Evolutionary conservation across 148 eudicot genomes (phyloP), one percentile per base, ranked within the genome.

Genomic region (Amaranthus hypochondriacus): DNA sequence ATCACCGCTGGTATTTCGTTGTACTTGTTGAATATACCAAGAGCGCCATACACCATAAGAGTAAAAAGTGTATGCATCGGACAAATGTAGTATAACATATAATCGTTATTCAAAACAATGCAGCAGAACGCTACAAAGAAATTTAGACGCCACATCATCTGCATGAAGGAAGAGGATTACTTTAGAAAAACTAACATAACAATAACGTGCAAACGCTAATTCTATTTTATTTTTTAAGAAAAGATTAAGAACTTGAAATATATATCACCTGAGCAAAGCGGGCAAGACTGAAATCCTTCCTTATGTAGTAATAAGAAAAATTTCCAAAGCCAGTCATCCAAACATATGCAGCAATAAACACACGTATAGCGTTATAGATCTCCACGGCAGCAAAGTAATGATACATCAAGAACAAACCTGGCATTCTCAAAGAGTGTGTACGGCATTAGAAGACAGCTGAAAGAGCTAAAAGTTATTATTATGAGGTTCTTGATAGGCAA

Each of bases 311-410:
- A 75, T 93, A 90, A 61, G 98, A 93, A 85, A 93, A 93, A 83
- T 93, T 93, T 56, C 96, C 98, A 79, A 93, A 93, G 69, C 98
- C 98, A 76, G 96, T 93, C 98, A 93, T 91, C 98, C 96, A 93
- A 44, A 93, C 98, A 82, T 90, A 93, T 72, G 92, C 98, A 84
- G 98, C 96, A 84, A 93, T 93, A 82, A 93, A 93, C 75, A 93
- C 84, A 79, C 96, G 96, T 75, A 93, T 91, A 62, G 92, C 98
- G 83, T 90, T 90, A 88, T 93, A 93, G 75, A 91, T 93, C 83
- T 93, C 98, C 75, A 88, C 74, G 57, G 96, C 98, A 78, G 96
- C 96, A 85, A 92, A 92, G 81, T 92, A 92, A 80, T 92, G 96
- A 80, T 90, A 92, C 93, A 92, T 88, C 78, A 90, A 79, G 77